These are phyloP conservation scores for Orbilia javanica DNA, from an alignment of 2,329 filamentous ascomycete species.

Conservation along the genomic window DNA sequence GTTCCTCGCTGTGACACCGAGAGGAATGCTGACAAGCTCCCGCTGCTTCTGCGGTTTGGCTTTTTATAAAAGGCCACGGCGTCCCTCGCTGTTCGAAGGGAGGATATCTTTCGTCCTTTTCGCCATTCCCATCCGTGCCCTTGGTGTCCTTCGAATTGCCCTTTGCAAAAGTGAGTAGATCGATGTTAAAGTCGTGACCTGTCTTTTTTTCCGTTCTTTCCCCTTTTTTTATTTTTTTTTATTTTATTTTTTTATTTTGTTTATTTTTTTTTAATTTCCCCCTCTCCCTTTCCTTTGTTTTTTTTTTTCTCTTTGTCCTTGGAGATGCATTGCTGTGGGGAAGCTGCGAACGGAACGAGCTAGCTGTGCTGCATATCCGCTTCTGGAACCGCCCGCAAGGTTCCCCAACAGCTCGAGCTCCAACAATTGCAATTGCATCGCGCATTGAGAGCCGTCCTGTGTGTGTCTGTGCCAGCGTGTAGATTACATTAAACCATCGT, in stretches of 20 bases:
- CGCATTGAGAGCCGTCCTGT: not conserved
- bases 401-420: constrained; percentile 24
- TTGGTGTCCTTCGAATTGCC: constrained; percentile 9
- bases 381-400: constrained; percentile 41
- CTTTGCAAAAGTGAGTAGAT: not conserved
- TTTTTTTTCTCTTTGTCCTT: not conserved
- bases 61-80: constrained; percentile 29
- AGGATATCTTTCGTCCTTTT: constrained; percentile 49
- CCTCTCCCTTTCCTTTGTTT: not conserved
- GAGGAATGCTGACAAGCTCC: constrained; percentile 46
- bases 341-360: constrained; percentile 56
- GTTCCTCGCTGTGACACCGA: constrained; percentile 43
- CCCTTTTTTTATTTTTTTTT: not conserved
- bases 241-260: not conserved
- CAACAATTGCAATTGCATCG: too few relatives aligned
- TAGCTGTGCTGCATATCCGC: constrained; percentile 4
- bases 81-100: constrained; percentile 9
- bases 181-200: not conserved
- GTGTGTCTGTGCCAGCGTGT: not conserved
- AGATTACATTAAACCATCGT: not conserved
- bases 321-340: constrained; percentile 15
- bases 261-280: too few relatives aligned
- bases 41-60: not conserved
- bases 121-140: constrained; percentile 29
- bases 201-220: too few relatives aligned